Base-by-base conservation (phyloP, 495 filamentous ascomycete genomes). In the Penicillium goetzii region DNA sequence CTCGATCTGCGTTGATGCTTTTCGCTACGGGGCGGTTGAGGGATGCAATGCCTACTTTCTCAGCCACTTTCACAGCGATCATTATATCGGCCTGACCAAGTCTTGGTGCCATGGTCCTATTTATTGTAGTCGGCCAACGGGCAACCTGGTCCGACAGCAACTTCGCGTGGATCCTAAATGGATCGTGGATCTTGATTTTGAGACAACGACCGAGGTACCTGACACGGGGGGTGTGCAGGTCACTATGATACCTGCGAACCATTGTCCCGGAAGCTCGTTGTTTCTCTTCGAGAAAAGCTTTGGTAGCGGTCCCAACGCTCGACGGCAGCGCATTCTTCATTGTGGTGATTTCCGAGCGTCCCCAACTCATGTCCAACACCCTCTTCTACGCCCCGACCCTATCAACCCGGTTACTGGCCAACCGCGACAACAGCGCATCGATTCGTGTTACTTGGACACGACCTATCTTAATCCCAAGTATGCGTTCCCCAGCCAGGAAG, bases 381-480 rank as follows among this genome's bases (percentile, higher is more conserved):
- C 92, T 11, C 80, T 92, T 6, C 80, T 99, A 5, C 83, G 85
- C 43, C 91, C 95, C 0, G 86, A 97, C 21, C 81, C 87, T 4
- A 66, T 89, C 11, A 89, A 95, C 61, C 70, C 83, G 4, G 76
- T 88, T 19, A 87, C 86, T 4, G 89, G 91, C 7, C 89, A 89
- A 72, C 82, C 76, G 2, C 86, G 82, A 38, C 90, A 93, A 65
- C 95, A 98, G 64, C 90, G 87, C 62, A 89, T 99, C 50, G 96
- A 99, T 71, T 84, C 90, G 21, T 97, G 96, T 74, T 99, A 99
- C 70, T 83, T 99, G 14, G 95, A 99, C 70, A 99, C 95, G 0
- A 99, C 95, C 0, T 99, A 99, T 70, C 82, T 99, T 2, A 95
- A 92, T 60, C 95, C 95, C 1, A 93, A 92, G 54, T 99, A 98